A percentile compares a stretch with the other conserved stretches of the same genome.
Evolutionary conservation across 345 rosid species (phyloP).

Genomic region (Brassica napus): Da-Ae NC_063448.1:10723001-10723500

Average conservation of each 20-base stretch:
- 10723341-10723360: conserved; percentile 1
- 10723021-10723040: conserved; percentile 63
- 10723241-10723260: background rate
- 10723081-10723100: conserved; percentile 69
- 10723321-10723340: background rate
- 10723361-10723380: background rate
- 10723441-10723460: background rate
- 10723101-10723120: conserved; percentile 73
- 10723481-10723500: too few relatives aligned
- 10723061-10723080: conserved; percentile 59
- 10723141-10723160: conserved; percentile 85
- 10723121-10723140: conserved; percentile 88
- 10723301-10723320: background rate
- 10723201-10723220: conserved; percentile 33
- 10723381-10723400: background rate
- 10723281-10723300: background rate
- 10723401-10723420: background rate
- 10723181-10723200: conserved; percentile 69
- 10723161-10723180: conserved; percentile 77
- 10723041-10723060: conserved; percentile 82
- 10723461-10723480: background rate
- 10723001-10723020: conserved; percentile 92
- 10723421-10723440: background rate
- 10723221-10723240: background rate
- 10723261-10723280: background rate